These are phyloP conservation scores for Prunus davidiana DNA, from an alignment of 306 rosid species.

Conservation along the genomic window DNA sequence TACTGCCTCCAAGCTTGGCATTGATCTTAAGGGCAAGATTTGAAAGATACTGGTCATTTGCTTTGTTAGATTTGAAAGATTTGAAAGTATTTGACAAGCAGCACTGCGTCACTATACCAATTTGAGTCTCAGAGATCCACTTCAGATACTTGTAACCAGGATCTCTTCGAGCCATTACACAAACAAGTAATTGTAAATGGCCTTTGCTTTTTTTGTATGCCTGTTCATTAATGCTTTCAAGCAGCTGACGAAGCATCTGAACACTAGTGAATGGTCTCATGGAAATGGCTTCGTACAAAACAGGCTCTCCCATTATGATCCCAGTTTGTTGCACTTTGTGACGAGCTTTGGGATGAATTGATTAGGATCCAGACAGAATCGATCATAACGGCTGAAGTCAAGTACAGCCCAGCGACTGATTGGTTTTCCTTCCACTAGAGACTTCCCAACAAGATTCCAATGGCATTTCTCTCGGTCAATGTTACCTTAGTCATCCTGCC, in stretches of 20 bases:
- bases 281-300: conserved; percentile 28
- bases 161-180: conserved; percentile 62
- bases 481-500: conserved; percentile 28
- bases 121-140: conserved; percentile 69
- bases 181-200: conserved; percentile 54
- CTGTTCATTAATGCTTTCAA: conserved; percentile 28
- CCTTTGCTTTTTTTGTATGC: conserved; percentile 19
- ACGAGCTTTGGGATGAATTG: conserved; percentile 45
- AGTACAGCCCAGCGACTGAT: conserved; percentile 56
- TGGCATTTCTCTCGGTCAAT: conserved; percentile 63
- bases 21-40: conserved; percentile 74
- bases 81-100: conserved; percentile 63
- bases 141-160: conserved; percentile 63
- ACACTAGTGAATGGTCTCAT: conserved; percentile 38
- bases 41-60: conserved; percentile 53
- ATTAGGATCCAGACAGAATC: conserved; percentile 12
- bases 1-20: conserved; percentile 92
- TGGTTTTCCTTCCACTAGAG: conserved; percentile 55
- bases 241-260: conserved; percentile 37
- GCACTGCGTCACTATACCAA: conserved; percentile 79
- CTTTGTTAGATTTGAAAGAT: conserved; percentile 40
- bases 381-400: conserved; percentile 42
- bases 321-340: conserved; percentile 40
- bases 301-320: conserved; percentile 61
- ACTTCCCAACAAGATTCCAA: conserved; percentile 64